A percentile compares a stretch with the other conserved stretches of the same genome.
Conservation (phyloP, 139 green algal genomes). For the Protoeuglena noctilucae region DNA sequence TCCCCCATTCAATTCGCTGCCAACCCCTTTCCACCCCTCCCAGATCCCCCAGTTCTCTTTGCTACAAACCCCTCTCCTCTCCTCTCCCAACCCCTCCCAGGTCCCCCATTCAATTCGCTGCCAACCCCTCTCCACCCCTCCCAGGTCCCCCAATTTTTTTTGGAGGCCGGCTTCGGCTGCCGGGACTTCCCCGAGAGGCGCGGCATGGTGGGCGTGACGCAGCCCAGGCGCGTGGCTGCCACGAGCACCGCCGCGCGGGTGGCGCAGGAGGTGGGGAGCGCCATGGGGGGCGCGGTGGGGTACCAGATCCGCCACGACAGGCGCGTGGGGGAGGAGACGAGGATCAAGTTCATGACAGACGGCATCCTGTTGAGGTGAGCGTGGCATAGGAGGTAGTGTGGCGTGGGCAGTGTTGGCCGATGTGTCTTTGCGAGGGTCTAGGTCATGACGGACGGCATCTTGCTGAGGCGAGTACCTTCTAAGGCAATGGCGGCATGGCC, state of each 20-base stretch:
- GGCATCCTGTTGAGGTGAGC: constrained; percentile 78
- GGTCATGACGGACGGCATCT: too few species aligned
- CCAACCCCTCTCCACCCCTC: too few species aligned
- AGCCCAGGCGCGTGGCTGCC: constrained; percentile 80
- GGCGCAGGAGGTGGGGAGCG: constrained; percentile 56
- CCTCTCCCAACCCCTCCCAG: too few species aligned
- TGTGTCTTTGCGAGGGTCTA: too few species aligned
- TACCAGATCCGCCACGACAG: constrained; percentile 86
- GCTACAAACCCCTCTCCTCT: too few species aligned
- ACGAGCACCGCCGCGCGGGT: constrained; percentile 60
- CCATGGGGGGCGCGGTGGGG: constrained; percentile 56
- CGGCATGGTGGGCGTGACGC: constrained; percentile 57
- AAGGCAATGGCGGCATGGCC: not conserved
- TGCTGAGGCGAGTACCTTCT: not conserved
- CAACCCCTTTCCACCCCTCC: too few species aligned
- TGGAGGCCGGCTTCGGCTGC: constrained; percentile 79
- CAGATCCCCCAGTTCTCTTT: too few species aligned
- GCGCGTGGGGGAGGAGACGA: constrained; percentile 25
- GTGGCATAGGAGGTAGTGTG: too few species aligned
- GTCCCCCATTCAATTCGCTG: too few species aligned
- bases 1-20: too few species aligned
- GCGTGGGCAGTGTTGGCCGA: too few species aligned
- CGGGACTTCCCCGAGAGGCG: constrained; percentile 37
- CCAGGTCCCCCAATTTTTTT: constrained; percentile 87
- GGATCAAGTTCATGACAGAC: constrained; percentile 92